Evolutionary conservation across 352 stramenopile genomes (phyloP).

Genomic region (Phytopythium mirpurense): DNA sequence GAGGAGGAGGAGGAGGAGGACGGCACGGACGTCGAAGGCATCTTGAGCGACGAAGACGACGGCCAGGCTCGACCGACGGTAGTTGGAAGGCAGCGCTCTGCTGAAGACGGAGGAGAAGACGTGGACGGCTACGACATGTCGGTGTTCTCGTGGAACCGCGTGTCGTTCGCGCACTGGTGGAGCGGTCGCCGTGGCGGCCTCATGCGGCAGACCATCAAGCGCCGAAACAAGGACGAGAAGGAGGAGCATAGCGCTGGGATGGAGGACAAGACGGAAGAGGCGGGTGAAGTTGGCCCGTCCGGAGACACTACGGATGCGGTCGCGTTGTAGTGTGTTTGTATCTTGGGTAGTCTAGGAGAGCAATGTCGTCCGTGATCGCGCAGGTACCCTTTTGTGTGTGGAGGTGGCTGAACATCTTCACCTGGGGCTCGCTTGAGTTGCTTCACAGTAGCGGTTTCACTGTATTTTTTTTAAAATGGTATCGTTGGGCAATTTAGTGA

Average conservation of each 20-base stretch:
- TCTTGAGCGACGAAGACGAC: slow-evolving; percentile 70
- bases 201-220: not conserved
- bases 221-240: not conserved
- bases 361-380: no score
- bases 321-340: slow-evolving; percentile 2
- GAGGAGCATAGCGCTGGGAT: not conserved
- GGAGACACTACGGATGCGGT: not conserved
- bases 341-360: no score
- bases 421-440: no score
- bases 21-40: slow-evolving; percentile 50
- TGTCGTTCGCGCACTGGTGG: slow-evolving; percentile 82
- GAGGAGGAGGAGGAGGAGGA: slow-evolving; percentile 53
- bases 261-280: not conserved
- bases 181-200: slow-evolving; percentile 26
- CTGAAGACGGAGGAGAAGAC: slow-evolving; percentile 7
- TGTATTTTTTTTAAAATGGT: no score
- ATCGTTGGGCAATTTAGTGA: no score
- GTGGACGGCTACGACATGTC: slow-evolving; percentile 21
- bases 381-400: no score
- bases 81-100: not conserved
- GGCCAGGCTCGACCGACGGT: slow-evolving; percentile 11
- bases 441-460: no score
- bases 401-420: no score
- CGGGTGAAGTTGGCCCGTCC: not conserved
- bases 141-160: slow-evolving; percentile 64